A percentile compares a stretch with the other conserved stretches of the same genome.
Conservation (phyloP, 208 protist genomes). For the Leishmania lainsoni region DNA sequence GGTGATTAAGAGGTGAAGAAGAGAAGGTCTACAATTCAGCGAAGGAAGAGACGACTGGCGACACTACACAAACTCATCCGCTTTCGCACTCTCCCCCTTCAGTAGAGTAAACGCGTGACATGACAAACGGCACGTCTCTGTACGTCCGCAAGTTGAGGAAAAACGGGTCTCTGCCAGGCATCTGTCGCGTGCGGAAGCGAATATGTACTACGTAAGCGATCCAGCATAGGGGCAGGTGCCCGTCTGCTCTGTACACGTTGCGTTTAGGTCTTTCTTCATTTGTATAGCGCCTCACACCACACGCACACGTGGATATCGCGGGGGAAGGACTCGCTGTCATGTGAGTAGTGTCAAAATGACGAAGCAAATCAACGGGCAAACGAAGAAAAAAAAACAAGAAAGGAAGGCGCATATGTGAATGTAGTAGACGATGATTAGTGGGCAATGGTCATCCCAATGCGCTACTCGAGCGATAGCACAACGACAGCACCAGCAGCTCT, state of each 20-base stretch:
- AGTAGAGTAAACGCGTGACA: background rate
- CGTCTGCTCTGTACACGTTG: background rate
- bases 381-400: background rate
- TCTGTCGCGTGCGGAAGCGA: background rate
- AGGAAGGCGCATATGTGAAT: background rate
- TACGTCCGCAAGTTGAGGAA: background rate
- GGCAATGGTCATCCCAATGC: background rate
- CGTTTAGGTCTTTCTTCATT: background rate
- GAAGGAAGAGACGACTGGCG: background rate
- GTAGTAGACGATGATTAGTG: background rate
- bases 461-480: background rate
- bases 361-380: background rate
- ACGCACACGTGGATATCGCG: background rate
- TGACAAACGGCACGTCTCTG: background rate
- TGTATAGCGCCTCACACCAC: background rate
- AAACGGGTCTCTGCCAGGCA: background rate
- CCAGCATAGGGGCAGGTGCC: no score
- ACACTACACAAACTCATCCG: background rate
- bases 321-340: background rate
- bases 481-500: background rate
- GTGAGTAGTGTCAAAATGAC: background rate
- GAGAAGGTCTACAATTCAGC: background rate
- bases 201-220: background rate
- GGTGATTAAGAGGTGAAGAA: background rate
- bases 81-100: background rate